phyloP scores from a whole-genome alignment of 2,329 filamentous ascomycete species.

The Orbilia javanica region DNA sequence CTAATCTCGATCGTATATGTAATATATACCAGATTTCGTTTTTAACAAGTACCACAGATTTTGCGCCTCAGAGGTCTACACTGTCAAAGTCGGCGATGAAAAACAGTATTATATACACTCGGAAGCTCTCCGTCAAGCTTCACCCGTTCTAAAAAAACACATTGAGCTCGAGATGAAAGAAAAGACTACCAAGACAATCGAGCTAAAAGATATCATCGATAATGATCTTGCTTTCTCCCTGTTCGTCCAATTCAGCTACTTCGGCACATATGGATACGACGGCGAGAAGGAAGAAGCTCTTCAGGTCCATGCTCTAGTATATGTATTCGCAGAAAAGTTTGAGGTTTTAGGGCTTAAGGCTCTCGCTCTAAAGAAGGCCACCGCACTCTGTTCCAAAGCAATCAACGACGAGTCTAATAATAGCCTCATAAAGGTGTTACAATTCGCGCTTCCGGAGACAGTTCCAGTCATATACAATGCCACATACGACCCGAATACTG shows the following conservation, averaged over 20 bases:
- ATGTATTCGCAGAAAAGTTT: constrained; percentile 45
- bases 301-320: constrained; percentile 37
- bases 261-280: constrained; percentile 36
- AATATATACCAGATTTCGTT: neutral
- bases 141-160: constrained; percentile 39
- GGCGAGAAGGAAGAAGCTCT: constrained; percentile 35
- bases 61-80: constrained; percentile 32
- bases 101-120: constrained; percentile 34
- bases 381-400: constrained; percentile 16
- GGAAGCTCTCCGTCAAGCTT: constrained; percentile 27
- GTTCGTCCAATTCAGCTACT: constrained; percentile 49
- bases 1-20: neutral
- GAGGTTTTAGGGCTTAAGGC: constrained; percentile 39
- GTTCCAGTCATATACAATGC: constrained; percentile 36
- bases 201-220: constrained; percentile 3
- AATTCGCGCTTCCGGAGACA: constrained; percentile 35
- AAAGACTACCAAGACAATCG: constrained; percentile 12
- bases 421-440: constrained; percentile 19
- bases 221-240: constrained; percentile 13
- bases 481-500: constrained; percentile 37
- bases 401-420: neutral
- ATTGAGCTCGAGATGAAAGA: constrained; percentile 39
- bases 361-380: constrained; percentile 45
- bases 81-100: constrained; percentile 19
- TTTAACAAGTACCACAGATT: neutral